phyloP scores from a whole-genome alignment of 805 yeast genomes.

The Saccharomycopsis sp. region DNA sequence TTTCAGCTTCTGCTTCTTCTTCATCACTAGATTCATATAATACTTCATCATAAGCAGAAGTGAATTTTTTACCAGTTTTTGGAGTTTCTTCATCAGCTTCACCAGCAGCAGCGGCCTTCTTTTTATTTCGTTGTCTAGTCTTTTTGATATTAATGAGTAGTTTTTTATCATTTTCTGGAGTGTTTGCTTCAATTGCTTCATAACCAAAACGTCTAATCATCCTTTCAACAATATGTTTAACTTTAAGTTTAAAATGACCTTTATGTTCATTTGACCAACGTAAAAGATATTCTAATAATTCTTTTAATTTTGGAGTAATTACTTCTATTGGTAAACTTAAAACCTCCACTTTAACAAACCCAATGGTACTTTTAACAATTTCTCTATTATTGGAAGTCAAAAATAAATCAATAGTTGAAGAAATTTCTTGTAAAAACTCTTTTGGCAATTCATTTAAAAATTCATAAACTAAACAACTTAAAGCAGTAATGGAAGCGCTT shows the following conservation, averaged over 20 bases:
- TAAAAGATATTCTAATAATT: constrained; percentile 61
- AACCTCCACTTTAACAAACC: constrained; percentile 85
- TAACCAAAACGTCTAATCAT: constrained; percentile 84
- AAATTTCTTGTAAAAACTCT: constrained; percentile 59
- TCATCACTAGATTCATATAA: constrained; percentile 58
- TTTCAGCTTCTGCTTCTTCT: constrained; percentile 35
- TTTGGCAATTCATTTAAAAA: constrained; percentile 56
- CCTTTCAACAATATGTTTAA: constrained; percentile 88
- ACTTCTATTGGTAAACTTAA: constrained; percentile 71
- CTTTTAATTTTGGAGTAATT: constrained; percentile 55
- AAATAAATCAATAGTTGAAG: constrained; percentile 81
- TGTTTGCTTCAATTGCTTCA: constrained; percentile 67
- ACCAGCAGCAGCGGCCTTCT: constrained; percentile 36
- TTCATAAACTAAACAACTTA: constrained; percentile 80
- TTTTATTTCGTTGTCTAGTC: constrained; percentile 72
- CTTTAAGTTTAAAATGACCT: constrained; percentile 87
- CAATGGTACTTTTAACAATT: constrained; percentile 88
- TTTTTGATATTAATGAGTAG: constrained; percentile 79
- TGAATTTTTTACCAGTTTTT: constrained; percentile 38
- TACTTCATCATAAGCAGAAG: constrained; percentile 90
- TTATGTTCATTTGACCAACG: constrained; percentile 95
- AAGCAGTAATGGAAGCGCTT: constrained; percentile 88
- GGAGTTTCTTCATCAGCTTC: constrained; percentile 19
- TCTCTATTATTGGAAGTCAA: constrained; percentile 86
- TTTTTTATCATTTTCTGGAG: constrained; percentile 87